Evolutionary conservation across 257 asterid genomes (phyloP).

Genomic region (Nicotiana tabacum): DNA sequence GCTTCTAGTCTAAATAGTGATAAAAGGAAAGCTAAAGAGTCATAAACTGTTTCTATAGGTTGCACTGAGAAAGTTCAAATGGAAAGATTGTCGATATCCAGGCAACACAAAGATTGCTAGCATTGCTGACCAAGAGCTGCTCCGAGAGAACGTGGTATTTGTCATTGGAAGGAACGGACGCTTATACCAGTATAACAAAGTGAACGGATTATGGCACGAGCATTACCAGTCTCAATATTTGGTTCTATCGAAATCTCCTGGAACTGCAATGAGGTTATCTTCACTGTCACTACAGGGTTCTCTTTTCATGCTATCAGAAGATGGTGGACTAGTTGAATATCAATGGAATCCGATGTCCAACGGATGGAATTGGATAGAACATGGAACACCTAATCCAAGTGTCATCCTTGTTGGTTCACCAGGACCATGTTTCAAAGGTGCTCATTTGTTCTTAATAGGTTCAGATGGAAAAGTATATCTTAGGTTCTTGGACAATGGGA

Average conservation of each 20-base stretch:
- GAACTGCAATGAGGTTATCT: slow-evolving; percentile 58
- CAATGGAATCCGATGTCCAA: slow-evolving; percentile 43
- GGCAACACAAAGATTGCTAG: slow-evolving; percentile 46
- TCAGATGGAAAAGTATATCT: slow-evolving; percentile 70
- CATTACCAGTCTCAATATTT: slow-evolving; percentile 83
- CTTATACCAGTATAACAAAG: slow-evolving; percentile 79
- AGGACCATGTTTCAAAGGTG: slow-evolving; percentile 72
- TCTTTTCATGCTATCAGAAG: slow-evolving; percentile 66
- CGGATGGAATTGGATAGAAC: slow-evolving; percentile 92
- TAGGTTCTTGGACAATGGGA: slow-evolving; percentile 48
- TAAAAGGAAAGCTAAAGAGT: background rate
- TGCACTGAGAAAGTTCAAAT: slow-evolving; percentile 71
- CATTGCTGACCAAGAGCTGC: slow-evolving; percentile 73
- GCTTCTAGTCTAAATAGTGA: background rate
- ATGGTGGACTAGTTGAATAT: slow-evolving; percentile 74
- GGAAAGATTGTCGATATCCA: slow-evolving; percentile 82
- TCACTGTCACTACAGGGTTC: slow-evolving; percentile 50
- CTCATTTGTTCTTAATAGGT: slow-evolving; percentile 55
- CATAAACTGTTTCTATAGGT: slow-evolving; percentile 36
- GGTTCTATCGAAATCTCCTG: slow-evolving; percentile 55
- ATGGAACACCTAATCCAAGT: slow-evolving; percentile 56
- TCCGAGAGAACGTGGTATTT: slow-evolving; percentile 69
- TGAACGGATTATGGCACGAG: slow-evolving; percentile 70
- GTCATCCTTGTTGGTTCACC: slow-evolving; percentile 70
- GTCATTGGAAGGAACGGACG: slow-evolving; percentile 57